Percentiles rank a stretch among this genome's conserved stretches.
phyloP scores from a whole-genome alignment of 176 grass and related monocot genomes.

The Lolium multiflorum region DNA sequence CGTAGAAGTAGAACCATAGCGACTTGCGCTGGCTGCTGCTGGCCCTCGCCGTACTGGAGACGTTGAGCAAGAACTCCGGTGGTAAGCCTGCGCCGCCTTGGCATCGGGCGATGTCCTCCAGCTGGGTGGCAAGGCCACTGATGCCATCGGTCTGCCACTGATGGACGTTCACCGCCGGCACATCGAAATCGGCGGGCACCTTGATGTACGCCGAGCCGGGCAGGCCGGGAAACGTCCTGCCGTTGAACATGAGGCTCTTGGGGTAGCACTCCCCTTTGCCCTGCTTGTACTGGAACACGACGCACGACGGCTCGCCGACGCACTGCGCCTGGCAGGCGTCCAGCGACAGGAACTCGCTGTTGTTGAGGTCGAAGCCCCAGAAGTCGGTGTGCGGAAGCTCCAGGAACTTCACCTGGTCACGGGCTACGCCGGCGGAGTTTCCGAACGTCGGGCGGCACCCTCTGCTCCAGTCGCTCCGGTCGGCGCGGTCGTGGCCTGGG shows the following conservation, averaged over 20 bases:
- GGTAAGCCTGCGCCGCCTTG: background rate
- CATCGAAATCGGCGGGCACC: constrained; percentile 38
- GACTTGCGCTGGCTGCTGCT: constrained; percentile 2
- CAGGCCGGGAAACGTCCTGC: constrained; percentile 45
- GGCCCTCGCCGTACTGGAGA: background rate
- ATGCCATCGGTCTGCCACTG: constrained; percentile 40
- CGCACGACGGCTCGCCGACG: constrained; percentile 43
- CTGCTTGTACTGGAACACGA: constrained; percentile 52
- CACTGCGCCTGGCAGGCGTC: constrained; percentile 32
- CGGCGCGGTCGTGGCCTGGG: constrained; percentile 43
- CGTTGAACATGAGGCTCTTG: constrained; percentile 69
- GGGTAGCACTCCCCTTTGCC: constrained; percentile 41
- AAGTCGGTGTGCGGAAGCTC: constrained; percentile 61
- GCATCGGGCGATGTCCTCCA: constrained; percentile 10
- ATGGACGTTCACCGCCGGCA: constrained; percentile 12
- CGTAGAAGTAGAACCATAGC: constrained; percentile 48
- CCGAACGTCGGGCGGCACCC: constrained; percentile 38
- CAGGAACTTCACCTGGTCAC: constrained; percentile 34
- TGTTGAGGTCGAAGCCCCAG: constrained; percentile 65
- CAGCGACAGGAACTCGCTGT: constrained; percentile 38
- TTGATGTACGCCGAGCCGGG: constrained; percentile 61
- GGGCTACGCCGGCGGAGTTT: background rate
- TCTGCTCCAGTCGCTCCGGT: constrained; percentile 49
- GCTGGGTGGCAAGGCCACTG: background rate
- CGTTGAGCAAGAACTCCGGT: background rate